Conservation (phyloP, 768 basidiomycete species). For the Pleurotus ostreatus region DNA sequence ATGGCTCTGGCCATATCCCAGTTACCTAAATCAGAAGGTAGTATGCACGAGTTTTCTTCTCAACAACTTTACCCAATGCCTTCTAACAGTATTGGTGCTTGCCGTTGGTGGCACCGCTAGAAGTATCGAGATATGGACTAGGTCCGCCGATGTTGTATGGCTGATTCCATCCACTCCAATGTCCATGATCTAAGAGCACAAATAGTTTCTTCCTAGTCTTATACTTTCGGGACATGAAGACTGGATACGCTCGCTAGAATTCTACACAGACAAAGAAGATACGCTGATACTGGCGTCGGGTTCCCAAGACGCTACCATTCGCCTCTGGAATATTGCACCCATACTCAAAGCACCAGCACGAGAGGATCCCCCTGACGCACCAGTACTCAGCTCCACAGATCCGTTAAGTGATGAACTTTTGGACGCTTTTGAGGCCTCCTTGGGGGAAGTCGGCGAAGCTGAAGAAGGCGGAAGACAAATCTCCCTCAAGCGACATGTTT, state of each 20-base stretch:
- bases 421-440: conserved; percentile 82
- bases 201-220: conserved; percentile 52
- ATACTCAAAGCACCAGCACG: conserved; percentile 29
- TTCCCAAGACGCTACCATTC: conserved; percentile 91
- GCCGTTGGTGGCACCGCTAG: conserved; percentile 82
- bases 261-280: conserved; percentile 37
- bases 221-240: conserved; percentile 85
- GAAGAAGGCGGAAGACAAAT: conserved; percentile 85
- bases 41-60: no score
- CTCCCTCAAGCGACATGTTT: conserved; percentile 80
- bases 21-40: conserved; percentile 71
- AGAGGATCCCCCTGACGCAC: conserved; percentile 14
- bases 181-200: conserved; percentile 25
- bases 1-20: conserved; percentile 59
- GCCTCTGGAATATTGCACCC: conserved; percentile 83
- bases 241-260: conserved; percentile 85
- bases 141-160: conserved; percentile 52
- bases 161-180: conserved; percentile 9
- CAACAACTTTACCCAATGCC: no score
- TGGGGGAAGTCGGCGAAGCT: conserved; percentile 64
- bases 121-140: conserved; percentile 74
- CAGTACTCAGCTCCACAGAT: conserved; percentile 11
- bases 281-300: conserved; percentile 83
- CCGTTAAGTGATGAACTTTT: conserved; percentile 67
- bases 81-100: conserved; percentile 53